Base-by-base conservation (phyloP, 1,284 basidiomycete genomes). In the Filobasidium uniguttulatum region DNA sequence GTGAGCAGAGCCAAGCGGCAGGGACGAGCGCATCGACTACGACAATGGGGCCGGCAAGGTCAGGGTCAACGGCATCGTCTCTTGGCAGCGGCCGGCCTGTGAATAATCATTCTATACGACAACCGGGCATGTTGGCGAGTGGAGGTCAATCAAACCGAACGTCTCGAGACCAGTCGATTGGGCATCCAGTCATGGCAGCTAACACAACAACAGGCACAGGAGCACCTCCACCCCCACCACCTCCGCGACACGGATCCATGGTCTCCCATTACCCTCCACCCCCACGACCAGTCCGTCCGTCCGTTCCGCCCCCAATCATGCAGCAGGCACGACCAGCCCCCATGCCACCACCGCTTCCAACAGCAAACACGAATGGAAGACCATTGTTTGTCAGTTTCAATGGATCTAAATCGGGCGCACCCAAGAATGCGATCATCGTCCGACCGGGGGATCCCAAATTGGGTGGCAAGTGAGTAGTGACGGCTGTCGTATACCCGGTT, bases 361-460 rank as follows among this genome's bases (percentile, higher is more conserved):
- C 19, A 25, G 30, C 30, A 19, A 25, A 30, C 37, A 20, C 8
- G n/a, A 33, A 19, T 41, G n/a, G n/a, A n/a, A n/a, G n/a, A n/a
- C n/a, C n/a, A 14, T 43, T 15, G 40, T 43, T 19, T 28, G 15
- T 2, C 40, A 29, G 26, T 17, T 23, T 23, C 15, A 43, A 41
- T 23, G 44, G 37, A 19, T 3, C 20, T 15, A 31, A 30, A 34
- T 37, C 22, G 23, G 34, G 36, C 29, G 15, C 38, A 26, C 44
- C 50, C 10, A 41, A 41, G 6, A 41, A 34, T 15, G 35, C 44
- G 3, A n/a, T 54, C n/a, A 38, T 29, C 3, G 48, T 50, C 5
- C 19, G 38, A 6, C 52, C 52, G 23, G 52, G 52, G 10, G 52
- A 54, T 47, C 48, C 52, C 12, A 28, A 48, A 31, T 41, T 54